Base-by-base conservation (phyloP, 2,329 filamentous ascomycete genomes). In the Tolypocladium endophyticum region DNA sequence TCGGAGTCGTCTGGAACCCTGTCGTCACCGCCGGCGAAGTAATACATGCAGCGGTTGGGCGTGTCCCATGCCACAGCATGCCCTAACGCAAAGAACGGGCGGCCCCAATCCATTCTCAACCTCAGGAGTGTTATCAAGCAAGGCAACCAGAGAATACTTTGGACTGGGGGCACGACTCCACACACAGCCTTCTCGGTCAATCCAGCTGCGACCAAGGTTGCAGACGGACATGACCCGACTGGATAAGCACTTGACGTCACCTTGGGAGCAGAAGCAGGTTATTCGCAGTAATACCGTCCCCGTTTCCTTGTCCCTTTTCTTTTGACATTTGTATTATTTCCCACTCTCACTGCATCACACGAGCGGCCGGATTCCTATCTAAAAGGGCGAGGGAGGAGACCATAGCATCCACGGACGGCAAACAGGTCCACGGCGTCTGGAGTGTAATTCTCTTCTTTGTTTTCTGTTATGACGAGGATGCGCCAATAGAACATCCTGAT, bases 1-100 rank as follows among this genome's bases (percentile, higher is more conserved):
- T 83, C 81, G 20, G 82, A 85, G 66, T 83, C 81, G 47, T 83
- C 81, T 0, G 82, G 78, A 23, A 80, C 80, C 0, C 68, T 83
- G 61, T 84, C 82, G 0, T 84, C 82, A 20, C 82, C 82, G 23
- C 79, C 79, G 3, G 65, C 54, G 9, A 65, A 65, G 47, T 65
- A 43, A 56, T n/a, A 8, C 11, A 20, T 9, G 9, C 4, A 36
- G 30, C 20, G 5, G 4, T 23, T 35, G 50, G 28, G 50, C 28
- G 50, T 33, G 47, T 53, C 28, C 7, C 14, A 23, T 53, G 50
- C 50, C 50, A 14, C 16, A 4, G 14, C 50, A 53, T 14, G 50
- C 16, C 30, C 50, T 14, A 20, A 25, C 16, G 47, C 28, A 20
- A 14, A 14, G 9, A 35, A 35, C 16, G 30, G 50, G 30, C 50